Base-by-base conservation (phyloP, 2,329 filamentous ascomycete genomes). In the Nothopassalora personata region DNA sequence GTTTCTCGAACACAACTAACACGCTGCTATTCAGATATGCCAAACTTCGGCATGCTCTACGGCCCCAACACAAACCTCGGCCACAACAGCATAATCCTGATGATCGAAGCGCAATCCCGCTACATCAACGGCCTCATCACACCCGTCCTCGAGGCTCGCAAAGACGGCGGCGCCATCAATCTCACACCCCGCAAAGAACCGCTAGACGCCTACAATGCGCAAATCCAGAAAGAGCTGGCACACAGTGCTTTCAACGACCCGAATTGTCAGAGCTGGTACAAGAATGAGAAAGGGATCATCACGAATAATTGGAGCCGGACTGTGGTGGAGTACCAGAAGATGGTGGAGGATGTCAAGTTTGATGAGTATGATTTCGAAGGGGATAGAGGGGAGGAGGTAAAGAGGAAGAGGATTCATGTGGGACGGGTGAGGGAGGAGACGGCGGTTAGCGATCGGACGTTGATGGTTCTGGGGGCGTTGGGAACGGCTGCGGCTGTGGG, bases 1-100 rank as follows among this genome's bases (percentile, higher is more conserved):
- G 23, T 3, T 23, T 23, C 23, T 23, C 23, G 23, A 23, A 23
- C 23, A 23, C 23, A 23, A 23, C 23, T 23, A 23, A 23, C 23
- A 23, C 23, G 23, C 23, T 23, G 1, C 23, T 23, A 3, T 23
- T 78, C 81, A 55, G 73, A 74, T 5, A 72, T 84, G 52, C 81
- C 81, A 1, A 84, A 84, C 59, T 83, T 83, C 62, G 80, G 74
- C 50, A 81, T 84, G 75, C 74, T 84, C 53, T 84, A 84, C 68
- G 83, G 82, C 0, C 82, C 81, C 3, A 85, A 83, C 68, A 84
- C 80, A 1, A 81, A 80, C 54, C 67, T 74, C 0, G 82, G 70
- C 10, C 68, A 71, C 53, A 83, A 82, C 61, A 79, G 75, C 56
- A 84, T 85, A 64, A 81, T 85, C 62, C 73, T 84, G n/a, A 85